Percentiles rank a stretch among this genome's conserved stretches.
Evolutionary conservation across 2,329 filamentous ascomycete species (phyloP).

Genomic region (Ilyonectria robusta): DNA sequence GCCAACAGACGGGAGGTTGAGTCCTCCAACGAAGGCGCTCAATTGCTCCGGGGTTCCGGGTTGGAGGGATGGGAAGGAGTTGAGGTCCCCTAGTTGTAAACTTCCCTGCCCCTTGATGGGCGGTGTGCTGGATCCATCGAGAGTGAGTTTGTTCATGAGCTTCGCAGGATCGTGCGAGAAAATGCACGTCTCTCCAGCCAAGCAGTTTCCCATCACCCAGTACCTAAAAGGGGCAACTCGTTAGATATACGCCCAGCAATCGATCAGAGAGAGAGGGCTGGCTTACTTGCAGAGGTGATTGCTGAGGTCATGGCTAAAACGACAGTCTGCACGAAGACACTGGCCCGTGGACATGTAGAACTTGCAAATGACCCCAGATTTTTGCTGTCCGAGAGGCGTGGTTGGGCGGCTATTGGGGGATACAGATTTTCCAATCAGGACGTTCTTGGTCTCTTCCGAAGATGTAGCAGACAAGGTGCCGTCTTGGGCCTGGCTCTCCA

Average conservation of each 20-base stretch:
- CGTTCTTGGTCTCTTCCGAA: constrained; percentile 71
- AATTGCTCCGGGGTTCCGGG: constrained; percentile 72
- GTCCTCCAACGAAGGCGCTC: constrained; percentile 66
- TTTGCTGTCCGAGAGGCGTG: constrained; percentile 83
- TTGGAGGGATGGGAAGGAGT: constrained; percentile 85
- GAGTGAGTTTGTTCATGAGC: constrained; percentile 83
- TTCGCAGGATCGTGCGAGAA: constrained; percentile 97
- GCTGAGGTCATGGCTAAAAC: constrained; percentile 96
- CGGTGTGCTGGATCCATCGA: constrained; percentile 78
- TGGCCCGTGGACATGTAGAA: constrained; percentile 97
- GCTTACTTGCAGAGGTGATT: constrained; percentile 98
- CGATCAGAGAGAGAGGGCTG: neutral
- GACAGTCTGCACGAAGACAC: constrained; percentile 94
- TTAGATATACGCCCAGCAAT: constrained; percentile 19
- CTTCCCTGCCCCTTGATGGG: constrained; percentile 74
- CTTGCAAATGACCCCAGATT: constrained; percentile 93
- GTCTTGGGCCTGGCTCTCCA: constrained; percentile 75
- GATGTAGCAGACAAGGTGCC: constrained; percentile 52
- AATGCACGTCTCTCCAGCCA: constrained; percentile 93
- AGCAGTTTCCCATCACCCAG: constrained; percentile 95
- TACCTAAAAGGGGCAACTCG: constrained; percentile 71
- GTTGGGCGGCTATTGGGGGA: constrained; percentile 80
- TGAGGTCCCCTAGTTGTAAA: constrained; percentile 87
- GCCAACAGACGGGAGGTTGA: constrained; percentile 65
- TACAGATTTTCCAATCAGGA: constrained; percentile 93